Evolutionary conservation across 257 asterid genomes (phyloP).

Genomic region (Solanum megistacrolobum): DNA sequence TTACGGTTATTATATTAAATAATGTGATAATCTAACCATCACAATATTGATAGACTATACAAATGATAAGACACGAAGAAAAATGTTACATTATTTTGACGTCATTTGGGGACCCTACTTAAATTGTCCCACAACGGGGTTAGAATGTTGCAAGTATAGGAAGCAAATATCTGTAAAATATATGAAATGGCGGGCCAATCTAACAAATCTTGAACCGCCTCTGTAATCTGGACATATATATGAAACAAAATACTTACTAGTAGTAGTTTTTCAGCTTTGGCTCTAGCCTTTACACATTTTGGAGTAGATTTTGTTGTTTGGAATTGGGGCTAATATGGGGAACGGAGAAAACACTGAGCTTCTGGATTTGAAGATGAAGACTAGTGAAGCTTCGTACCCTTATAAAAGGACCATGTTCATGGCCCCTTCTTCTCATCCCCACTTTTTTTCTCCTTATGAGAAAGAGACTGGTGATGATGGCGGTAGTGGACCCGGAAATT

Average conservation of each 20-base stretch:
- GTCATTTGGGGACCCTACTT: background rate
- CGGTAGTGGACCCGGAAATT: slow-evolving; percentile 11
- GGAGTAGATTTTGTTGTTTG: background rate
- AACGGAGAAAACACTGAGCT: slow-evolving; percentile 11
- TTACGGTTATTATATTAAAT: no score
- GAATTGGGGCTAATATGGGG: slow-evolving; percentile 3
- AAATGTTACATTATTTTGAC: background rate
- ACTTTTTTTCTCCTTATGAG: background rate
- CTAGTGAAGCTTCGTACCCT: slow-evolving; percentile 4
- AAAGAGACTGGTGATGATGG: slow-evolving; percentile 6
- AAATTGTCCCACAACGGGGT: background rate
- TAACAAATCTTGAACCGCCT: background rate
- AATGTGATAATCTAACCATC: no score
- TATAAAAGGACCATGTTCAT: slow-evolving; percentile 7
- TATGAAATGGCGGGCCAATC: slow-evolving; percentile 25
- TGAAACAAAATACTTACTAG: background rate
- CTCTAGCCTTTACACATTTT: background rate
- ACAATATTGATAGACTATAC: no score
- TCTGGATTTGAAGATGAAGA: slow-evolving; percentile 40
- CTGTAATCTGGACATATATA: background rate
- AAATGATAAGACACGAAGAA: no score
- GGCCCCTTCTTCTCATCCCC: slow-evolving; percentile 7
- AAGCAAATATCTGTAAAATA: background rate
- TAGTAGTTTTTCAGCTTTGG: background rate
- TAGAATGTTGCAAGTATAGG: slow-evolving; percentile 40